phyloP scores from a whole-genome alignment of 495 filamentous ascomycete genomes.

The Daldinia bambusicola region DNA sequence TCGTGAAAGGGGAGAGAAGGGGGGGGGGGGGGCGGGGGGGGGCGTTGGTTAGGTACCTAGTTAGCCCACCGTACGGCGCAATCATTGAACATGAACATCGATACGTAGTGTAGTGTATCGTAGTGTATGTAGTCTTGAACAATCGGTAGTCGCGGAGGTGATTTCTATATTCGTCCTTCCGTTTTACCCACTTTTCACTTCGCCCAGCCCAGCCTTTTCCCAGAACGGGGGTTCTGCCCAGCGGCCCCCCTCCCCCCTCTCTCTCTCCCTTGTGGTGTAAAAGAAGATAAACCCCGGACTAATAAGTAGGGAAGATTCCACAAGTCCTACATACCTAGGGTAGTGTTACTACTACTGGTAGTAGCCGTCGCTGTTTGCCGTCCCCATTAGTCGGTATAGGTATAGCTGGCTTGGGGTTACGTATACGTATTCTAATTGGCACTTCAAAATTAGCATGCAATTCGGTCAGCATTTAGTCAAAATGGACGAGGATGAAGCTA shows the following conservation, averaged over 20 bases:
- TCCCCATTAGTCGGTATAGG: neutral
- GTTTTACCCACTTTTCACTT: conserved; percentile 20
- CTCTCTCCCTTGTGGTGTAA: neutral
- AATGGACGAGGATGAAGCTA: neutral
- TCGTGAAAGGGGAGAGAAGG: conserved; percentile 13
- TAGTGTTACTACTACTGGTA: too few species aligned
- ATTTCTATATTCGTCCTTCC: conserved; percentile 29
- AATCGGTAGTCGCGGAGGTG: conserved; percentile 31
- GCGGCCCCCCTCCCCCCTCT: too few species aligned
- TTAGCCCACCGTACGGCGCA: conserved; percentile 1
- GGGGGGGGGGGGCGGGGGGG: too few species aligned
- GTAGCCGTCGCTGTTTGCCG: neutral
- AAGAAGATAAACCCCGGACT: neutral
- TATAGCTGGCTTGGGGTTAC: neutral
- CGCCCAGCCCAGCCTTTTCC: conserved; percentile 8
- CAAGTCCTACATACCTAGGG: neutral
- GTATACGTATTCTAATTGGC: too few species aligned
- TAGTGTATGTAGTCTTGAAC: too few species aligned
- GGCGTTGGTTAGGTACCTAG: too few species aligned
- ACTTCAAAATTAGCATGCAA: neutral
- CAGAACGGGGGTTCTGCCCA: conserved; percentile 15
- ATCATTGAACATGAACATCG: too few species aligned
- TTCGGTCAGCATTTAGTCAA: neutral
- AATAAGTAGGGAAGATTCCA: neutral
- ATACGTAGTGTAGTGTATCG: too few species aligned